Conservation (phyloP, 345 rosid species). For the Arabidopsis thaliana region DNA sequence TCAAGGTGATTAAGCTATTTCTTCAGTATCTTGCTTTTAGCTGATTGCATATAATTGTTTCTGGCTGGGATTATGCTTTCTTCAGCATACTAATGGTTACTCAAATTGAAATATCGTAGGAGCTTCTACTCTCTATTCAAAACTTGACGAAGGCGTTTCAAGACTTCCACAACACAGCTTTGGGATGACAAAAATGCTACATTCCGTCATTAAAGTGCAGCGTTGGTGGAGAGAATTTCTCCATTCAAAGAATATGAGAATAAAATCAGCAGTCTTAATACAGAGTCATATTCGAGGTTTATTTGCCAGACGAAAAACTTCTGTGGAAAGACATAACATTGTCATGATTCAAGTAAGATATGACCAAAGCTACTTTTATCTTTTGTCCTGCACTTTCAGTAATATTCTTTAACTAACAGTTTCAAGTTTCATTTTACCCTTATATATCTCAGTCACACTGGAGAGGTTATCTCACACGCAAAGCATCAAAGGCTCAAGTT, state of each 20-base stretch:
- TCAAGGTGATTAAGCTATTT: slow-evolving; percentile 54
- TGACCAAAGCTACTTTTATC: slow-evolving; percentile 9
- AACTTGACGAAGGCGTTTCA: slow-evolving; percentile 28
- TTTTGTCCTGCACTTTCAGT: background rate
- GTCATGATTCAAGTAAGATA: slow-evolving; percentile 75
- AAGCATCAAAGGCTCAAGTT: slow-evolving; percentile 65
- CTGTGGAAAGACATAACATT: slow-evolving; percentile 50
- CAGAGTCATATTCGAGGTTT: slow-evolving; percentile 68
- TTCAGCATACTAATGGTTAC: background rate
- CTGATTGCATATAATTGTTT: slow-evolving; percentile 9
- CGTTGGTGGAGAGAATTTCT: slow-evolving; percentile 77
- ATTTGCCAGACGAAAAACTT: slow-evolving; percentile 57
- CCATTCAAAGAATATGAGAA: slow-evolving; percentile 52
- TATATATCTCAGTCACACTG: slow-evolving; percentile 63
- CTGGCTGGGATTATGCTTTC: background rate
- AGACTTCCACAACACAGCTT: slow-evolving; percentile 40
- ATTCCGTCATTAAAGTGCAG: slow-evolving; percentile 70
- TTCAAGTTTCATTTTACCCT: slow-evolving; percentile 13
- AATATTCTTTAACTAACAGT: background rate
- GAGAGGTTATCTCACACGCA: slow-evolving; percentile 82
- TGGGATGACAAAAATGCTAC: slow-evolving; percentile 39
- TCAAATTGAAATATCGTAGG: slow-evolving; percentile 49
- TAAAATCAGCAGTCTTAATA: slow-evolving; percentile 57
- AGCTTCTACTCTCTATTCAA: slow-evolving; percentile 43
- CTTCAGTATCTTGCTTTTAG: slow-evolving; percentile 8